Base-by-base conservation (phyloP, 495 filamentous ascomycete genomes). In the Podospora pseudoanserina region DNA sequence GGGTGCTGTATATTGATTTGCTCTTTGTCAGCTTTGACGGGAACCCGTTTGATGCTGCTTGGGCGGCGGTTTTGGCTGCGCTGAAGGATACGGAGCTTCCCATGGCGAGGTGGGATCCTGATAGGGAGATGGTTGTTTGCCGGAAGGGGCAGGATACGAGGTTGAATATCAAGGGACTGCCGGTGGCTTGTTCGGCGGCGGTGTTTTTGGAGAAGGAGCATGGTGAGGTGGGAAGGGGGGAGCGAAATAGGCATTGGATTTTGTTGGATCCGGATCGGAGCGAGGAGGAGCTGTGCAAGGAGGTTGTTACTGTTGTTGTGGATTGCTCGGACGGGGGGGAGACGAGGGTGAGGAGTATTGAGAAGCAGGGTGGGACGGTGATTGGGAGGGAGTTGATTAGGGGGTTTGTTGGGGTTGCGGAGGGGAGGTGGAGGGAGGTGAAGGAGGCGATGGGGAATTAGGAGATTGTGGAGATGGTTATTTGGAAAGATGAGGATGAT, bases 1-100 rank as follows among this genome's bases (percentile, higher is more conserved):
- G 94, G 94, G 88, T 90, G 11, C 87, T 99, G 3, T 97, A 97
- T 73, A 93, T 99, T 68, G 93, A 97, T 78, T 78, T 96, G 27
- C 85, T 97, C 74, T 92, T 96, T 75, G 88, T 97, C 65, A 94
- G 92, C 0, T 86, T 96, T 16, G 94, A 96, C 63, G 94, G 94
- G 0, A 96, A 94, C 73, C 86, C 92, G 16, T 93, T 98, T 71
- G 94, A 98, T 70, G 90, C 90, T 2, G 91, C 92, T 0, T 98
- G 94, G 94, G 85, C 88, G 0, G 88, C 92, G 15, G 84, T 97
- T 4, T 70, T 97, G 49, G 89, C 92, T 23, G 95, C 95, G n/a
- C 79, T 99, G 63, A 82, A 83, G 27, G 86, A 94, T 77, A 94
- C 91, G 2, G 85, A 81, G 65, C 77, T 99, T n/a, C 95, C 95